These are phyloP conservation scores for Fraxinus pennsylvanica DNA, from an alignment of 257 asterid genomes.

Conservation along the genomic window DNA sequence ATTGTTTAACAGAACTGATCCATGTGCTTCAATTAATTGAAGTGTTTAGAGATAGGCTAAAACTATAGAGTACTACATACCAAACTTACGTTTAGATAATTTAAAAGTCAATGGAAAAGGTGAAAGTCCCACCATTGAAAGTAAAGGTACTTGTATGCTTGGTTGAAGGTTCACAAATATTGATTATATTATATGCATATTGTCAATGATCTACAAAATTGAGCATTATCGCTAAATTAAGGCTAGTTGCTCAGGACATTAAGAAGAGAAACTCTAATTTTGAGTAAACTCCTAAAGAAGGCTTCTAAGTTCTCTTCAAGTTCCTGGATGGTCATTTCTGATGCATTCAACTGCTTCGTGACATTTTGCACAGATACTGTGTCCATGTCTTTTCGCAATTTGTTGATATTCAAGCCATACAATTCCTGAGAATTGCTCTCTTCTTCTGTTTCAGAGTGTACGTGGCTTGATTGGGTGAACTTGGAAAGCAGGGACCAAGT, in stretches of 20 bases:
- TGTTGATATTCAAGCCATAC: conserved; percentile 10
- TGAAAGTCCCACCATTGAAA: neutral
- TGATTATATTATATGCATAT: neutral
- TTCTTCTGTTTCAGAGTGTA: neutral
- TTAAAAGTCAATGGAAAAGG: neutral
- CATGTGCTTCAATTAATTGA: neutral
- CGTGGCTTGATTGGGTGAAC: conserved; percentile 1
- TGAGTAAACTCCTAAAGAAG: conserved; percentile 28
- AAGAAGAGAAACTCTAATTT: conserved; percentile 39
- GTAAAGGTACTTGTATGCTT: neutral
- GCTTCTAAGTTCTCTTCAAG: conserved; percentile 26
- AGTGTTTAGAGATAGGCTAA: neutral
- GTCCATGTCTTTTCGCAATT: conserved; percentile 1
- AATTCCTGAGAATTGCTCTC: conserved; percentile 8
- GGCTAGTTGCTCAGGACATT: conserved; percentile 25
- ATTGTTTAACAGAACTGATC: neutral
- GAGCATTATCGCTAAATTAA: neutral
- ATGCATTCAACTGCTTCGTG: conserved; percentile 20
- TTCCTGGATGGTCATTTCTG: conserved; percentile 26
- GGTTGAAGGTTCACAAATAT: neutral
- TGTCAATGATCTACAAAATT: neutral
- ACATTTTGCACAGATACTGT: conserved; percentile 1
- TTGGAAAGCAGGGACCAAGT: neutral
- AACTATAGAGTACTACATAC: neutral
- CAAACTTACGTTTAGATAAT: neutral